A percentile compares a stretch with the other conserved stretches of the same genome.
These are phyloP conservation scores for Termitomyces sp. DNA, from an alignment of 768 basidiomycete species.

Conservation along the genomic window DNA sequence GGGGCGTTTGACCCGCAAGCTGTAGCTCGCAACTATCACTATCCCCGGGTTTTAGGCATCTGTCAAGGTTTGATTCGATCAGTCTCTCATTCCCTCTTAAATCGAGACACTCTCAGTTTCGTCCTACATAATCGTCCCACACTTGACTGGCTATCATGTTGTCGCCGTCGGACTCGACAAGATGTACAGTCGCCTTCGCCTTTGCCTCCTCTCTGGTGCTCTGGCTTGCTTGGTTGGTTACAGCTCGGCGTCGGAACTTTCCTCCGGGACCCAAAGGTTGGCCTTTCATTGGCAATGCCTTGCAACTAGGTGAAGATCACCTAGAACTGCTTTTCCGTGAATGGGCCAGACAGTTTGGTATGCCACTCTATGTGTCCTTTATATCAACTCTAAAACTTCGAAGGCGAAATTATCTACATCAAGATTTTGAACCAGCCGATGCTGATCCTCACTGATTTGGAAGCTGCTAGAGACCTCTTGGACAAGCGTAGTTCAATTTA, in stretches of 20 bases:
- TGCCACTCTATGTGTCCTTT: slow-evolving; percentile 8
- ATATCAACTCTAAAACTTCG: background rate
- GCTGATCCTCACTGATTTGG: slow-evolving; percentile 43
- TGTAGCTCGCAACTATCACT: slow-evolving; percentile 1
- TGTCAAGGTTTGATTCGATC: slow-evolving; percentile 12
- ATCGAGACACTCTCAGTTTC: background rate
- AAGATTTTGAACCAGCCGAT: slow-evolving; percentile 39
- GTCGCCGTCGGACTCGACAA: slow-evolving; percentile 1
- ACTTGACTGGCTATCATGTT: slow-evolving; percentile 1
- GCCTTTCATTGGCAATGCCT: slow-evolving; percentile 43
- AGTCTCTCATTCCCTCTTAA: slow-evolving; percentile 11
- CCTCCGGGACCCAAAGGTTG: slow-evolving; percentile 44
- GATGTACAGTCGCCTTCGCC: slow-evolving; percentile 8
- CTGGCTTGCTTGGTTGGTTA: slow-evolving; percentile 18
- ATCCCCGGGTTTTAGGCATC: slow-evolving; percentile 4
- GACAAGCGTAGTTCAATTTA: slow-evolving; percentile 52
- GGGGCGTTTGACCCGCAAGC: slow-evolving; percentile 6
- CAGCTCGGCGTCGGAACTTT: slow-evolving; percentile 20
- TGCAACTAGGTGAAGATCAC: slow-evolving; percentile 35
- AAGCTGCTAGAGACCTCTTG: slow-evolving; percentile 41
- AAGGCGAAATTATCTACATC: slow-evolving; percentile 39
- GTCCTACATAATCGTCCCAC: slow-evolving; percentile 1
- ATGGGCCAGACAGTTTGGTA: slow-evolving; percentile 41
- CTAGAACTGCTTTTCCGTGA: slow-evolving; percentile 34
- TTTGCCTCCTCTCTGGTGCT: slow-evolving; percentile 2